These are phyloP conservation scores for Cryptococcus depauperatus DNA, from an alignment of 1,284 basidiomycete species.

Conservation along the genomic window DNA sequence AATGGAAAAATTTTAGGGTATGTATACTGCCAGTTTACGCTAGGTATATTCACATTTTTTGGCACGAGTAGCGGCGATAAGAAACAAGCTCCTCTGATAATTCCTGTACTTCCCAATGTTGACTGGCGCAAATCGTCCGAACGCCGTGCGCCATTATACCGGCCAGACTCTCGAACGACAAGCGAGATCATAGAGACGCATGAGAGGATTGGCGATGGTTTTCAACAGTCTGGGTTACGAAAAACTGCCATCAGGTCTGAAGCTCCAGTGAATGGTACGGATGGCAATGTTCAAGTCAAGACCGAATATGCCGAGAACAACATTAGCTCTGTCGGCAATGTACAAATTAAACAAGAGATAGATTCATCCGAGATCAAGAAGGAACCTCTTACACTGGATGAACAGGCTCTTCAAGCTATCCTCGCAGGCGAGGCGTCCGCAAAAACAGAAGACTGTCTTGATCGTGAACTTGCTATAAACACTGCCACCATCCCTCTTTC, in stretches of 20 bases:
- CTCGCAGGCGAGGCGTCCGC: constrained; percentile 38
- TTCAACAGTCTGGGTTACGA: constrained; percentile 66
- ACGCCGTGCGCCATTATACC: constrained; percentile 49
- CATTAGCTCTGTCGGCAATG: constrained; percentile 27
- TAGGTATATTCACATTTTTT: no score
- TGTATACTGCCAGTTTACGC: no score
- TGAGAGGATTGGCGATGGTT: constrained; percentile 58
- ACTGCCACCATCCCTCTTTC: constrained; percentile 49
- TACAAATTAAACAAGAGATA: background rate
- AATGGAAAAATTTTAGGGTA: constrained; percentile 20
- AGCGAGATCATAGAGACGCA: constrained; percentile 29
- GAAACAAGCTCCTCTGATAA: constrained; percentile 61
- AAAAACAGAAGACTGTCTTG: constrained; percentile 36
- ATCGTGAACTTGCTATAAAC: constrained; percentile 49
- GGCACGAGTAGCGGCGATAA: constrained; percentile 23
- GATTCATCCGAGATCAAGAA: constrained; percentile 11
- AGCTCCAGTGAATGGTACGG: constrained; percentile 3
- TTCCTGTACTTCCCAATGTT: constrained; percentile 69
- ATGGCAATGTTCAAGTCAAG: constrained; percentile 13
- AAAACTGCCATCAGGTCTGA: constrained; percentile 12
- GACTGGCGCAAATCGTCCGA: constrained; percentile 74
- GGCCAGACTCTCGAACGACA: constrained; percentile 51
- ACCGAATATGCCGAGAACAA: constrained; percentile 33
- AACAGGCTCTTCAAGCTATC: constrained; percentile 37
- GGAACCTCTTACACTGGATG: constrained; percentile 29